phyloP scores from a whole-genome alignment of 495 filamentous ascomycete genomes.

The Penicillium canescens region DNA sequence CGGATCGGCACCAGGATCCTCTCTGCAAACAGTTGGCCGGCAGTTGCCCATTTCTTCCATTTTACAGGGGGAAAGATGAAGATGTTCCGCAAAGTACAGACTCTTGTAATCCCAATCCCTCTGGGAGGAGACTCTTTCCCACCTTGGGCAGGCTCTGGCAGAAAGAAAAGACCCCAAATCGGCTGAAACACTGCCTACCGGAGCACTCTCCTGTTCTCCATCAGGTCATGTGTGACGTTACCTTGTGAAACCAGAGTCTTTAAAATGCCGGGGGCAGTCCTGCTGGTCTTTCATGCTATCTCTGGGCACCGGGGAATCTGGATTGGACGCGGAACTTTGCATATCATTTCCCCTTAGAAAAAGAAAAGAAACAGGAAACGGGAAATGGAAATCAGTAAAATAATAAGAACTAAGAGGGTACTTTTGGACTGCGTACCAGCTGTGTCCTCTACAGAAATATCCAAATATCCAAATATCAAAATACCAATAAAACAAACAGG shows the following conservation, averaged over 20 bases:
- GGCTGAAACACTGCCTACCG: slow-evolving; percentile 19
- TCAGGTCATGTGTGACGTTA: slow-evolving; percentile 39
- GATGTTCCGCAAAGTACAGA: too few species aligned
- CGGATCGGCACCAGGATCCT: slow-evolving; percentile 20
- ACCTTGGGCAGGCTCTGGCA: too few species aligned
- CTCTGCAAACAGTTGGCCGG: slow-evolving; percentile 29
- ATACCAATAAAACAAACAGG: slow-evolving; percentile 1
- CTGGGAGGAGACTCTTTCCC: too few species aligned
- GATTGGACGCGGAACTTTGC: slow-evolving; percentile 26
- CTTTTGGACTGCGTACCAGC: neutral
- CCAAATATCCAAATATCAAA: neutral
- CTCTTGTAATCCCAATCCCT: too few species aligned
- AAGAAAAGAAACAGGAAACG: slow-evolving; percentile 7
- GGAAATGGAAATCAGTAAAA: slow-evolving; percentile 3
- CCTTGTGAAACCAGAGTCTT: slow-evolving; percentile 33
- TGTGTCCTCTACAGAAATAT: neutral
- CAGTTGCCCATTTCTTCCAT: slow-evolving; percentile 16
- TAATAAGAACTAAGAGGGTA: slow-evolving; percentile 7
- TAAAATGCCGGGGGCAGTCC: slow-evolving; percentile 25
- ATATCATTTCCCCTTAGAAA: slow-evolving; percentile 30
- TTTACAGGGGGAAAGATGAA: neutral
- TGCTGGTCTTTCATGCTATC: slow-evolving; percentile 21
- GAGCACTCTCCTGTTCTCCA: slow-evolving; percentile 22
- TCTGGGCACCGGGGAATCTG: slow-evolving; percentile 13
- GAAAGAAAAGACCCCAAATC: slow-evolving; percentile 4